Conservation (phyloP, 352 stramenopile genomes). For the Phytophthora sojae region DNA sequence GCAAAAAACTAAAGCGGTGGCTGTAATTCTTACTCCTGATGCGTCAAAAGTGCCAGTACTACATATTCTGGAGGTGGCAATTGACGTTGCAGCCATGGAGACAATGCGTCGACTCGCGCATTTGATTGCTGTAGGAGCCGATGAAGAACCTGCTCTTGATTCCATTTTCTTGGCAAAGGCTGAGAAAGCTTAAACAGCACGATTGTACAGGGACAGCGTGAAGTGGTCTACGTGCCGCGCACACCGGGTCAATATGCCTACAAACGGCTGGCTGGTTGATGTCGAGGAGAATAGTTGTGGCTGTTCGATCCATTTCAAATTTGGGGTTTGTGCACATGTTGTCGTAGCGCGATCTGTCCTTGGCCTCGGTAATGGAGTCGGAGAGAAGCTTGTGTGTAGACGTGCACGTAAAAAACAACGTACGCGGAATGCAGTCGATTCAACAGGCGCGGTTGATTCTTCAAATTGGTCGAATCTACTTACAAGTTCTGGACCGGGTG, state of each 20-base stretch:
- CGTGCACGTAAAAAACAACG: background rate
- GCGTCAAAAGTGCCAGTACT: constrained; percentile 3
- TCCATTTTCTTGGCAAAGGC: background rate
- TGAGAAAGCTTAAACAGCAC: constrained; percentile 9
- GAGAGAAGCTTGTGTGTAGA: constrained; percentile 10
- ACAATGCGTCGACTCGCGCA: constrained; percentile 1
- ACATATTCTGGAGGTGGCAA: constrained; percentile 17
- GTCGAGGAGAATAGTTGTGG: background rate
- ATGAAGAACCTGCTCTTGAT: background rate
- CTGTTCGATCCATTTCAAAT: constrained; percentile 13
- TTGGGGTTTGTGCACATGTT: constrained; percentile 12
- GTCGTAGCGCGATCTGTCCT: constrained; percentile 5
- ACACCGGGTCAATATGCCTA: constrained; percentile 1
- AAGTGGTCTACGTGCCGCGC: constrained; percentile 9
- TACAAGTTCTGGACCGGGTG: no score
- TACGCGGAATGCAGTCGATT: constrained; percentile 1
- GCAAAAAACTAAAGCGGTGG: constrained; percentile 11
- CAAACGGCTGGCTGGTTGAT: background rate
- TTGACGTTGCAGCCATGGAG: background rate
- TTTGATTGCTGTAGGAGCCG: background rate
- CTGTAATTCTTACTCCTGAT: background rate
- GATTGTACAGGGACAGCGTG: constrained; percentile 8
- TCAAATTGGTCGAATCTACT: no score
- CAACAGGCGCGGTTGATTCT: no score
- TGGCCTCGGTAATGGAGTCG: background rate